These are phyloP conservation scores for Diaporthe australafricana DNA, from an alignment of 2,329 filamentous ascomycete genomes.

Conservation along the genomic window DNA sequence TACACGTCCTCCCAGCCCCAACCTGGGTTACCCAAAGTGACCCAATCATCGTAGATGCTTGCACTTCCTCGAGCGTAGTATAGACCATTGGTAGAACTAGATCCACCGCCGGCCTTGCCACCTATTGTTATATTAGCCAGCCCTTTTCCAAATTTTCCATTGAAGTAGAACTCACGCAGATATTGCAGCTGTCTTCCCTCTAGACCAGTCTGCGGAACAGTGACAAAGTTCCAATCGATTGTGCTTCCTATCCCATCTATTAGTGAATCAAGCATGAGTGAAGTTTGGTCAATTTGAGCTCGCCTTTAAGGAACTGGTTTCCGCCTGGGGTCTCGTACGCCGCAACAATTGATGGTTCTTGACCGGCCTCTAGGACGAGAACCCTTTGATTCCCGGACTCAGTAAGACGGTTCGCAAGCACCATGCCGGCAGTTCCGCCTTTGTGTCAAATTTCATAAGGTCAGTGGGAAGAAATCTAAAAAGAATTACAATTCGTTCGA, in stretches of 20 bases:
- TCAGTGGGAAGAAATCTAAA: background rate
- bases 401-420: conserved; percentile 42
- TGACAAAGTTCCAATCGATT: conserved; percentile 44
- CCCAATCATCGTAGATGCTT: conserved; percentile 48
- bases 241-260: conserved; percentile 27
- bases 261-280: background rate
- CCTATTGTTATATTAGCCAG: background rate
- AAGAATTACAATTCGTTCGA: too few species aligned
- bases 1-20: conserved; percentile 47
- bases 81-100: conserved; percentile 48
- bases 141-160: background rate
- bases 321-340: conserved; percentile 42
- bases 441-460: background rate
- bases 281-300: background rate
- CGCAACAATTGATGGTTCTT: conserved; percentile 40
- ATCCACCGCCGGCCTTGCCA: conserved; percentile 44
- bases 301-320: conserved; percentile 42
- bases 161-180: conserved; percentile 39
- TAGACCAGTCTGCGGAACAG: conserved; percentile 40
- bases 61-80: conserved; percentile 47
- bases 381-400: conserved; percentile 42
- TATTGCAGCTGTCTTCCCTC: conserved; percentile 47
- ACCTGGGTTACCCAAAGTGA: conserved; percentile 46
- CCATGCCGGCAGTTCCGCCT: conserved; percentile 43
- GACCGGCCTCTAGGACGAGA: conserved; percentile 43